phyloP scores from a whole-genome alignment of 2,329 filamentous ascomycete genomes.

The Didymella glomerata region DNA sequence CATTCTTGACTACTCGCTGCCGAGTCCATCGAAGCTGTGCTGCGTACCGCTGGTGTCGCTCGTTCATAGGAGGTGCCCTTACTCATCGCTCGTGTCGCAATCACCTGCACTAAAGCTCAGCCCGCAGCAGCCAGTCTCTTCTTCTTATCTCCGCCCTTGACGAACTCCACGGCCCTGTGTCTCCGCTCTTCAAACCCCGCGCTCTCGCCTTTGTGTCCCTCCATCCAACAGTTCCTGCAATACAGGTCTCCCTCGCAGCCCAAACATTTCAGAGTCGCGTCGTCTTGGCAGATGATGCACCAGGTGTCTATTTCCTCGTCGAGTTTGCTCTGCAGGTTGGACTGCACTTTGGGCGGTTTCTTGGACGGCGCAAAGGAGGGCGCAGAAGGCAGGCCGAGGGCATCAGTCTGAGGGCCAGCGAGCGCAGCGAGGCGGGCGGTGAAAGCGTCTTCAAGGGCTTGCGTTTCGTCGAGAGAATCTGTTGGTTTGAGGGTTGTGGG shows the following conservation, averaged over 20 bases:
- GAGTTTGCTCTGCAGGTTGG: conserved; percentile 56
- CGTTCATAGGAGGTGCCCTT: not conserved
- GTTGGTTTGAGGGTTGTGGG: conserved; percentile 42
- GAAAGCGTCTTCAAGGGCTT: conserved; percentile 55
- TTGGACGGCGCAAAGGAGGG: conserved; percentile 55
- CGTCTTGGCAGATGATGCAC: conserved; percentile 84
- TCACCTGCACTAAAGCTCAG: not conserved
- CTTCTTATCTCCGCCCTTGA: conserved; percentile 19
- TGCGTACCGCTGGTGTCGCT: not conserved
- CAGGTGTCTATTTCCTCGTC: conserved; percentile 78
- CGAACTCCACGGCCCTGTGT: conserved; percentile 72
- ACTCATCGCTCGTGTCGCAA: not conserved
- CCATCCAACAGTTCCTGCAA: conserved; percentile 80
- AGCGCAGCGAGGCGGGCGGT: conserved; percentile 56
- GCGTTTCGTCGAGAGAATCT: conserved; percentile 38
- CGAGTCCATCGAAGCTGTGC: not conserved
- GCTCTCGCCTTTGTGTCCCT: conserved; percentile 76
- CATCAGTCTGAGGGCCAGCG: conserved; percentile 39
- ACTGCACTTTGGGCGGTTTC: conserved; percentile 47
- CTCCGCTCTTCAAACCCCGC: conserved; percentile 75
- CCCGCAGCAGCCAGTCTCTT: conserved; percentile 18
- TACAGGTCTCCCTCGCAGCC: conserved; percentile 78
- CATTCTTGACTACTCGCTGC: not conserved
- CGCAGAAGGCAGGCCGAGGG: conserved; percentile 55
- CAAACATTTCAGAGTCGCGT: conserved; percentile 75